phyloP scores from a whole-genome alignment of 75 land plant genomes.

The Ceratopteris richardii region DNA sequence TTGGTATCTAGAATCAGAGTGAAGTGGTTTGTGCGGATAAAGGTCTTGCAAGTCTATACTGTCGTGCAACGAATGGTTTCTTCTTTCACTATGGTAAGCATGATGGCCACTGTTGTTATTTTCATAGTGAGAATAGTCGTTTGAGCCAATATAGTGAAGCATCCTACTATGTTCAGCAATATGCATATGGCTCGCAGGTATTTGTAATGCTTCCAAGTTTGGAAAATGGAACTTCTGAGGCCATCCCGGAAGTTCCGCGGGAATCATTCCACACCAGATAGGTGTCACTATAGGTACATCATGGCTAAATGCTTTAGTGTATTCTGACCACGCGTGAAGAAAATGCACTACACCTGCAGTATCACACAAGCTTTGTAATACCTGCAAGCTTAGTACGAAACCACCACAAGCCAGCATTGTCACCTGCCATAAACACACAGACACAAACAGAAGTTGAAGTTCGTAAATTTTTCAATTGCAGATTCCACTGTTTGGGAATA shows the following conservation, averaged over 20 bases:
- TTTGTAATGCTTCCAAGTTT: neutral
- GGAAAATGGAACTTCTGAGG: constrained; percentile 5
- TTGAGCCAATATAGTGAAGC: neutral
- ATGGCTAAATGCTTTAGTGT: neutral
- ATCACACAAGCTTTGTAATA: constrained; percentile 18
- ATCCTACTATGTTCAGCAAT: no score
- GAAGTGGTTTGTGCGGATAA: no score
- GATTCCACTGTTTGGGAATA: no score
- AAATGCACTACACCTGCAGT: constrained; percentile 17
- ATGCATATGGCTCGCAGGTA: no score
- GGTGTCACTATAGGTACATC: constrained; percentile 3
- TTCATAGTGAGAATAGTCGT: no score
- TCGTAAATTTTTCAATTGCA: no score
- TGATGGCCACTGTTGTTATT: no score
- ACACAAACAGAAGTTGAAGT: constrained; percentile 6
- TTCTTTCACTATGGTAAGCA: no score
- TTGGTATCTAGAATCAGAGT: neutral
- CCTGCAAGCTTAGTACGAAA: constrained; percentile 10
- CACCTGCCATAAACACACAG: constrained; percentile 10
- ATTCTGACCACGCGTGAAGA: constrained; percentile 12
- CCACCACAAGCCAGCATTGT: constrained; percentile 24
- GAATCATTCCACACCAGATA: constrained; percentile 13
- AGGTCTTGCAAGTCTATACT: no score
- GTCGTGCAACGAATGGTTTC: no score
- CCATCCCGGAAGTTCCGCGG: neutral